Evolutionary conservation across 768 basidiomycete genomes (phyloP).

Genomic region (Sarcodon sp.): DNA sequence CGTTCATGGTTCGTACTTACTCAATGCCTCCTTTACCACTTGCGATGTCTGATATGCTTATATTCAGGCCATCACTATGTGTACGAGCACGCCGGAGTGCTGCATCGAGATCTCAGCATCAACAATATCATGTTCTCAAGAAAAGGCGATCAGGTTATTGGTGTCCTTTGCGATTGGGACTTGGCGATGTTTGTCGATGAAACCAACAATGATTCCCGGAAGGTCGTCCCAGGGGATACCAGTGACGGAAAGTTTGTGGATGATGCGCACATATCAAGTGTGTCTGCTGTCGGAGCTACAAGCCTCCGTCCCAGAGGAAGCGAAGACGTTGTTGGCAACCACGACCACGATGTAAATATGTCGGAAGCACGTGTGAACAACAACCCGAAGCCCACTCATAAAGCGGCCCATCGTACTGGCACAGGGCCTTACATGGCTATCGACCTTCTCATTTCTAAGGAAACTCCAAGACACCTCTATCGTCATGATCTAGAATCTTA

Average conservation of each 20-base stretch:
- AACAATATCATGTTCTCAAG: conserved; percentile 3
- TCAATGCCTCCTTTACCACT: neutral
- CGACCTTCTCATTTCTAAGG: neutral
- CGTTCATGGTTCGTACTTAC: neutral
- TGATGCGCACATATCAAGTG: too few relatives aligned
- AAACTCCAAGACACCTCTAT: conserved; percentile 1
- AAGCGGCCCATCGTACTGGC: neutral
- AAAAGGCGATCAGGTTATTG: too few relatives aligned
- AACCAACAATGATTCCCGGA: too few relatives aligned
- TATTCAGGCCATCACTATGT: conserved; percentile 3
- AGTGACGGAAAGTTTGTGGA: too few relatives aligned
- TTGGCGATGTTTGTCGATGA: too few relatives aligned
- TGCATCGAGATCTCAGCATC: conserved; percentile 3
- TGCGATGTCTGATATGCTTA: neutral
- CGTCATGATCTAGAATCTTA: conserved; percentile 2
- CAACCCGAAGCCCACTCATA: neutral
- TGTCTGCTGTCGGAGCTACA: too few relatives aligned
- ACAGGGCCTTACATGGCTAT: conserved; percentile 5
- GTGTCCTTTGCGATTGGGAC: too few relatives aligned
- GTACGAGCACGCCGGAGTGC: neutral
- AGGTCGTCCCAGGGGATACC: too few relatives aligned
- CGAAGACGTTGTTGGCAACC: too few relatives aligned
- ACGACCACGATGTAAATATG: too few relatives aligned
- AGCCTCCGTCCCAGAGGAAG: too few relatives aligned
- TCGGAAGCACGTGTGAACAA: neutral